Conservation (phyloP, 2,329 filamentous ascomycete species). For the Colletotrichum musae region DNA sequence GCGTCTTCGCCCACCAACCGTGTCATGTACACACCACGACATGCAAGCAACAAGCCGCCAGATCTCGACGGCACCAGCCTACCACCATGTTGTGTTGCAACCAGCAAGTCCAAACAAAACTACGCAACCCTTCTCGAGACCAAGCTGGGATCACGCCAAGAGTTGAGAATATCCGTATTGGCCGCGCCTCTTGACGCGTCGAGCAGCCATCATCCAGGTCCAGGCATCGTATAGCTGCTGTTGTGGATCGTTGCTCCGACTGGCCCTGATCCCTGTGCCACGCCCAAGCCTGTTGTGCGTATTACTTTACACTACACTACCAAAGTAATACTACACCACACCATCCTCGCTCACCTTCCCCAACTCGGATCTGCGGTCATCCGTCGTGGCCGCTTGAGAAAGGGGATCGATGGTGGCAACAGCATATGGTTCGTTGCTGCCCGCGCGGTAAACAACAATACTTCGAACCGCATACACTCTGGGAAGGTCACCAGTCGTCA, state of each 20-base stretch:
- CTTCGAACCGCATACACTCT: too few species aligned
- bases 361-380: slow-evolving; percentile 30
- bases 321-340: slow-evolving; percentile 1
- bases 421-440: slow-evolving; percentile 8
- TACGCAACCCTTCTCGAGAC: slow-evolving; percentile 1
- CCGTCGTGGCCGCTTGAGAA: slow-evolving; percentile 3
- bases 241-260: slow-evolving; percentile 26
- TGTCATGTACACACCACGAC: slow-evolving; percentile 23
- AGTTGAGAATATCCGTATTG: neutral
- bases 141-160: slow-evolving; percentile 4
- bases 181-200: slow-evolving; percentile 15
- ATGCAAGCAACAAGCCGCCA: slow-evolving; percentile 8
- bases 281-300: slow-evolving; percentile 4
- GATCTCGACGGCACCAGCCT: slow-evolving; percentile 23
- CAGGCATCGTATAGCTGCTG: slow-evolving; percentile 19
- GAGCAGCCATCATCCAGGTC: slow-evolving; percentile 21
- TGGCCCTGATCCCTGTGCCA: slow-evolving; percentile 23
- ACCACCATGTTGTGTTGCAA: slow-evolving; percentile 14
- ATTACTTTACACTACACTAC: neutral
- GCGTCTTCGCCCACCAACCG: slow-evolving; percentile 17
- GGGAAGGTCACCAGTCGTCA: neutral
- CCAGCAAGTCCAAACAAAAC: slow-evolving; percentile 27
- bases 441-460: slow-evolving; percentile 16
- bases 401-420: slow-evolving; percentile 30
- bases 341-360: slow-evolving; percentile 12